Base-by-base conservation (phyloP, 805 yeast genomes). In the Wickerhamomyces strasburgensis region DNA sequence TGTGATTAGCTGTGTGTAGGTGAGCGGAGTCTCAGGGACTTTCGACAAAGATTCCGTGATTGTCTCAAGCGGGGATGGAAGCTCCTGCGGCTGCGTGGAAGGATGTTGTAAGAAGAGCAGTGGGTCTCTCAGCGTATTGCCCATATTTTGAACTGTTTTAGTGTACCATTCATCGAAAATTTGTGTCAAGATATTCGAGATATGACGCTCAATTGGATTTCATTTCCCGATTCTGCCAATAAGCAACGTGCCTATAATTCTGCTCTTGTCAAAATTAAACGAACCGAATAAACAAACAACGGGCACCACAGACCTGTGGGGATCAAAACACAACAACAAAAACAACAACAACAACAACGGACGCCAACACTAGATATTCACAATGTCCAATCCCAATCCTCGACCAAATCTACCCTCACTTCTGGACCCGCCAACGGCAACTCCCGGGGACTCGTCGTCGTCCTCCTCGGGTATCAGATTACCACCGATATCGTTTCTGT, bases 401-500 rank as follows among this genome's bases (percentile, higher is more conserved):
- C 44, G 46, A 8, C 50, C 46, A 14, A 41, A 35, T 16, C 43
- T 40, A 9, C 46, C 50, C 13, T 46, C 44, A 3, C 32, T 43
- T 16, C 28, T 39, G 24, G 44, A 46, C 17, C 14, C 37, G 8
- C 44, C 42, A 16, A 17, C 18, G 14, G 13, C 31, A 13, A 18
- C 35, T 9, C 37, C 31, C 33, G 16, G 24, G 3, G 37, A 30
- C 9, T 10, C 36, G 14, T 37, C 46, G 2, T 38, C 42, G 13
- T 13, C 36, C 14, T 37, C 46, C 3, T 39, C 43, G 13, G 49
- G 46, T 3, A 57, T 65, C 16, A 55, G 64, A 28, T 46, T 66
- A 9, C 70, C 72, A 9, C 68, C 70, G 1, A 61, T 66, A 13
- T 64, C 70, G 0, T 62, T 65, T 33, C 48, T 57, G 10, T 46